phyloP scores from a whole-genome alignment of 2,329 filamentous ascomycete genomes.

The Tolypocladium ovalisporum region DNA sequence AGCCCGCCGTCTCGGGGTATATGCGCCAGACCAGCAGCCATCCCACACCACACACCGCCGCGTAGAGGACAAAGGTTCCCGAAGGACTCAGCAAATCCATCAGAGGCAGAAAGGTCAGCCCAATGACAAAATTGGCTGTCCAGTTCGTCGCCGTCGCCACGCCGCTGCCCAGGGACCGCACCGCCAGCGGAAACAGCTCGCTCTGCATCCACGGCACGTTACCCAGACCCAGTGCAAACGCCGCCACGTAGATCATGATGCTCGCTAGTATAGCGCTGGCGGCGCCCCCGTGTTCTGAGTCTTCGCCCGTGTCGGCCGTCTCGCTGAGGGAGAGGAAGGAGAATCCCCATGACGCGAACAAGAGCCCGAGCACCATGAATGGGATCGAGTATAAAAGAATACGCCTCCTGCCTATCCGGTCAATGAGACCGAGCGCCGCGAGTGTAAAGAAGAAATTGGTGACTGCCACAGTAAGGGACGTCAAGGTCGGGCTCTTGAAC shows the following conservation, averaged over 20 bases:
- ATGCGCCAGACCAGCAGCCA: slow-evolving; percentile 61
- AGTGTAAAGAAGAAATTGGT: slow-evolving; percentile 77
- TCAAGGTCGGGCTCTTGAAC: slow-evolving; percentile 69
- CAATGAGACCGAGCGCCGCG: slow-evolving; percentile 65
- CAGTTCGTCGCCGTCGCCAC: slow-evolving; percentile 75
- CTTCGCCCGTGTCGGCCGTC: slow-evolving; percentile 6
- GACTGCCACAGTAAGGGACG: slow-evolving; percentile 66
- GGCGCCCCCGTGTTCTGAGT: slow-evolving; percentile 17
- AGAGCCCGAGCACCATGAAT: slow-evolving; percentile 66
- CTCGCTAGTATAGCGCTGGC: slow-evolving; percentile 55
- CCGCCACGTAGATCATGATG: slow-evolving; percentile 73
- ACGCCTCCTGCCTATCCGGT: slow-evolving; percentile 65
- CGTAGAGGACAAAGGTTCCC: slow-evolving; percentile 77
- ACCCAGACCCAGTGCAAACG: slow-evolving; percentile 78
- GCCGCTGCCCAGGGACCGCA: slow-evolving; percentile 62
- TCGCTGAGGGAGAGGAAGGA: slow-evolving; percentile 42
- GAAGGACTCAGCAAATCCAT: slow-evolving; percentile 65
- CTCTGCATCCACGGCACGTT: slow-evolving; percentile 96
- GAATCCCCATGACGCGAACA: slow-evolving; percentile 64
- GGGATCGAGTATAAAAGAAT: slow-evolving; percentile 78
- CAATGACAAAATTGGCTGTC: slow-evolving; percentile 77
- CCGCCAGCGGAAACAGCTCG: slow-evolving; percentile 73
- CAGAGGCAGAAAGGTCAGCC: slow-evolving; percentile 78
- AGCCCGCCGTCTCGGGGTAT: slow-evolving; percentile 78
- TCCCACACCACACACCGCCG: slow-evolving; percentile 54